Base-by-base conservation (phyloP, 2,329 filamentous ascomycete species). In the Pseudogymnoascus sp. region DNA sequence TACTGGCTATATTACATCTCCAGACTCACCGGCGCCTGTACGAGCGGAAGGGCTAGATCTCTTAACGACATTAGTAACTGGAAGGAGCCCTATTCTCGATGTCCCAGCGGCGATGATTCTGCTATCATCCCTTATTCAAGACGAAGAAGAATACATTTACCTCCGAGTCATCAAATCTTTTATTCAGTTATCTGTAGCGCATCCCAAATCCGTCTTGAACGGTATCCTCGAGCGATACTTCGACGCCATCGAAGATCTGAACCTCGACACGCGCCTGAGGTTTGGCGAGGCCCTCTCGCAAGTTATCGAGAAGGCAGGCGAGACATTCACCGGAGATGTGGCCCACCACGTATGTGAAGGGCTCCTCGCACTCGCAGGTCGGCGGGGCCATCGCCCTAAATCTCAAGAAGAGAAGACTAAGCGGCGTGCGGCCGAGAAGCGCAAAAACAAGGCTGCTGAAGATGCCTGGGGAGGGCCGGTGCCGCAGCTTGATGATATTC, bases 91-190 rank as follows among this genome's bases (percentile, higher is more conserved):
- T 0, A 77, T 87, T 8, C 72, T 91, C 14, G 87, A 91, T 69
- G 80, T 91, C n/a, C 84, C 84, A 0, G 81, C 85, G 1, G 78
- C 85, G 2, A 77, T 88, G 0, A 82, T 87, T 5, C 77, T 90
- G 1, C 77, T 91, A 62, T 84, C 85, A 1, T 84, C 82, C 8
- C 77, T 90, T 0, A 76, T 91, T 1, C 80, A 82, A 65, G 86
- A 89, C 59, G 77, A 80, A 5, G 89, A 91, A 63, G 87, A 89
- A 63, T 92, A 87, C 70, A 85, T 91, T 65, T 88, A 89, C 68
- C 77, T 88, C 2, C 81, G 84, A n/a, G 82, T 85, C 14, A 83
- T 91, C 65, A 84, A 84, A 65, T 79, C 87, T 1, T 84, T 90
- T 64, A 69, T 71, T 0, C 81, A 84, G 23, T 74, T 92, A 10